Evolutionary conservation across 2,329 filamentous ascomycete genomes (phyloP).

Genomic region (Blumeria graminis): DNA sequence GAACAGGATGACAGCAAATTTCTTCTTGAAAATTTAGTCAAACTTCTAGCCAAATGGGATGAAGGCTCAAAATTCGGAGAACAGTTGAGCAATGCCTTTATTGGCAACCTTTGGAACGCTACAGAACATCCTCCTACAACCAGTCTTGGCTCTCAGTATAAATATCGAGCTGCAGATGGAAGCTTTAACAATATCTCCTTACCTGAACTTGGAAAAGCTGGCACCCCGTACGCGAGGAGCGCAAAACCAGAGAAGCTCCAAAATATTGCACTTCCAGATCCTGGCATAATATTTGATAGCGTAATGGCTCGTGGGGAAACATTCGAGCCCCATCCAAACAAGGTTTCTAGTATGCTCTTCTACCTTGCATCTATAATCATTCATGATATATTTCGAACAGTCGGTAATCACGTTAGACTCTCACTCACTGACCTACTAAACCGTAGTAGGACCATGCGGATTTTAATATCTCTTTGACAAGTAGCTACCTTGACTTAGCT

Average conservation of each 20-base stretch:
- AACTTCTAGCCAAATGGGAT: constrained; percentile 12
- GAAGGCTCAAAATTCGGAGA: constrained; percentile 11
- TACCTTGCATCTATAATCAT: constrained; percentile 49
- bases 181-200: constrained; percentile 44
- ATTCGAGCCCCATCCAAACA: constrained; percentile 41
- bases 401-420: constrained; percentile 3
- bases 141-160: constrained; percentile 35
- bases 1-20: constrained; percentile 52
- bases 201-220: constrained; percentile 41
- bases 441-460: constrained; percentile 27
- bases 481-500: constrained; percentile 50
- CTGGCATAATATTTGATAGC: constrained; percentile 34
- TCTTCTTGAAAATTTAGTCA: constrained; percentile 48
- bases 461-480: constrained; percentile 38
- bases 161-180: constrained; percentile 44
- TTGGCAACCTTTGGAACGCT: constrained; percentile 45
- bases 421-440: constrained; percentile 2
- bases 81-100: constrained; percentile 37
- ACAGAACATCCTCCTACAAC: constrained; percentile 49
- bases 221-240: constrained; percentile 40
- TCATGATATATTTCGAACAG: constrained; percentile 39
- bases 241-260: constrained; percentile 34
- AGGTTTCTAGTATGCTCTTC: constrained; percentile 53
- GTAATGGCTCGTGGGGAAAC: constrained; percentile 27
- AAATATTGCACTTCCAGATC: constrained; percentile 39